A percentile compares a stretch with the other conserved stretches of the same genome.
These are phyloP conservation scores for Myxozyma neotropica DNA, from an alignment of 805 yeast genomes.

Conservation along the genomic window DNA sequence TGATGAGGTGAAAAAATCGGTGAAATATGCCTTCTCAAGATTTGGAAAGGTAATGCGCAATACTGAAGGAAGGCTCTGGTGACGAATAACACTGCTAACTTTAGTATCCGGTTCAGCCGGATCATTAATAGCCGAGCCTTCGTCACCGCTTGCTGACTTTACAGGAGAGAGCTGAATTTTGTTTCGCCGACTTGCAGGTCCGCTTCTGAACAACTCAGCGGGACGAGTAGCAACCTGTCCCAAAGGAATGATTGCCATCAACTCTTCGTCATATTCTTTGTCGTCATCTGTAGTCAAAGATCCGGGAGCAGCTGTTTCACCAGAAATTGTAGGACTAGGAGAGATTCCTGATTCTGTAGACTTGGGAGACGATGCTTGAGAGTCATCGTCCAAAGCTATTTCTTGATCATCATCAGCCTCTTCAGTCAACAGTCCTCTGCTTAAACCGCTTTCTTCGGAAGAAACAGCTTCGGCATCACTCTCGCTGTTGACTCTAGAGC, in stretches of 20 bases:
- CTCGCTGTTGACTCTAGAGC: background rate
- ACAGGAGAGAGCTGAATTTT: background rate
- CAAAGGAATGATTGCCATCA: background rate
- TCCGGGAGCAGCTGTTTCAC: background rate
- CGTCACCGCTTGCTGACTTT: background rate
- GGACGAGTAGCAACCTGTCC: background rate
- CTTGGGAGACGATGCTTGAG: too few relatives aligned
- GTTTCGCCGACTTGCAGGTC: too few relatives aligned
- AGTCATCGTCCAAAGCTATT: background rate
- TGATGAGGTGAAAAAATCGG: conserved; percentile 26
- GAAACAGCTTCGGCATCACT: background rate
- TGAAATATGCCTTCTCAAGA: conserved; percentile 19
- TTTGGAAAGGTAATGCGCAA: conserved; percentile 7
- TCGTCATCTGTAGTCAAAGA: background rate
- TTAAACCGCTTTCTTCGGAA: background rate
- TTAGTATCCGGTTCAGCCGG: background rate
- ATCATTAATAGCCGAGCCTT: background rate
- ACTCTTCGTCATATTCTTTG: background rate
- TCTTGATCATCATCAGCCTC: background rate
- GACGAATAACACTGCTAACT: background rate
- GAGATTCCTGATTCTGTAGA: background rate
- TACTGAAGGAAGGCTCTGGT: background rate
- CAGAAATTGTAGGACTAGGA: background rate
- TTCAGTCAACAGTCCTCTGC: background rate
- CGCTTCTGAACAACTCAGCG: too few relatives aligned